phyloP scores from a whole-genome alignment of 164 flowering plant genomes.

The Magnolia kwangsiensis region DNA sequence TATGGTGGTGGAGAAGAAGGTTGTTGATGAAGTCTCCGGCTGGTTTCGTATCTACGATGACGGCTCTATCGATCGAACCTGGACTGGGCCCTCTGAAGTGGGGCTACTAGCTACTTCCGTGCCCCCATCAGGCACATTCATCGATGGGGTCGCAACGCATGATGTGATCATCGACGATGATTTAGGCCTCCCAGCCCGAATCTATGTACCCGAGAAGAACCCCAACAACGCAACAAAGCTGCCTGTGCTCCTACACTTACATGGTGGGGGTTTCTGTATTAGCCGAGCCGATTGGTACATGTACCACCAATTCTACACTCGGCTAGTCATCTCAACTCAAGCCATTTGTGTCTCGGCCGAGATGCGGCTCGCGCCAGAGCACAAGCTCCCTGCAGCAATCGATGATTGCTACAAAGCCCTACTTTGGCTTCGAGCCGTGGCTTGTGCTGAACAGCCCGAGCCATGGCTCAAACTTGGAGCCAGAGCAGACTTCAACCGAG shows the following conservation, averaged over 20 bases:
- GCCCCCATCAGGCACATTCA: conserved; percentile 41
- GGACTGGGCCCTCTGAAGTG: conserved; percentile 64
- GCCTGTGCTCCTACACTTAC: conserved; percentile 66
- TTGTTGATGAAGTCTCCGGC: conserved; percentile 58
- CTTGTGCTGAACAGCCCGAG: conserved; percentile 25
- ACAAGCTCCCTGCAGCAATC: conserved; percentile 69
- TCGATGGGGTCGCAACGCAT: conserved; percentile 51
- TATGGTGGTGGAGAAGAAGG: conserved; percentile 17
- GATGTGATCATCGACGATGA: conserved; percentile 33
- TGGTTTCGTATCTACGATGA: conserved; percentile 65
- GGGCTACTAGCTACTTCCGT: conserved; percentile 53
- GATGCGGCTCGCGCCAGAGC: conserved; percentile 67
- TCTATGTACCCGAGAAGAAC: conserved; percentile 50
- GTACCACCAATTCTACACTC: conserved; percentile 56
- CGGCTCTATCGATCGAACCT: conserved; percentile 64
- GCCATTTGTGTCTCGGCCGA: conserved; percentile 52
- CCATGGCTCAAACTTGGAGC: conserved; percentile 43
- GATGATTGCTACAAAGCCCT: conserved; percentile 56
- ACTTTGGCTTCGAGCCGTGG: conserved; percentile 53
- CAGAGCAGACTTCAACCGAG: conserved; percentile 48
- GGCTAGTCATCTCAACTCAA: conserved; percentile 33
- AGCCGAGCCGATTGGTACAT: conserved; percentile 62
- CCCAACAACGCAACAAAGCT: conserved; percentile 23
- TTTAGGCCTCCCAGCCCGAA: conserved; percentile 39
- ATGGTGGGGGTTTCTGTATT: conserved; percentile 89